Percentiles rank a stretch among this genome's conserved stretches.
These are phyloP conservation scores for Chloranthus sessilifolius DNA, from an alignment of 164 flowering plant species.

Conservation along the genomic window DNA sequence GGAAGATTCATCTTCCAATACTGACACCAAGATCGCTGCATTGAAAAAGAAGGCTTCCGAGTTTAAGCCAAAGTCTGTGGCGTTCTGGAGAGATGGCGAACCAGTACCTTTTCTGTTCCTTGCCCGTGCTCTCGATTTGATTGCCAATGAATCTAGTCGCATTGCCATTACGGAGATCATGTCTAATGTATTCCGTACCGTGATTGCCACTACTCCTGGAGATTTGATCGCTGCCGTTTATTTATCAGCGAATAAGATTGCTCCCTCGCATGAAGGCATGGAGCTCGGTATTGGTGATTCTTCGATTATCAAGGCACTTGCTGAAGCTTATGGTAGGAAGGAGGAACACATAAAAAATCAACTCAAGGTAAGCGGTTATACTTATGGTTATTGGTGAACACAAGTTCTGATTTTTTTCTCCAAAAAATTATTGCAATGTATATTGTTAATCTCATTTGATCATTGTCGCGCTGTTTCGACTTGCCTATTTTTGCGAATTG, in stretches of 20 bases:
- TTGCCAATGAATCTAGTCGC: constrained; percentile 67
- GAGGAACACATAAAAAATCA: constrained; percentile 65
- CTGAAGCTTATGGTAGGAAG: constrained; percentile 85
- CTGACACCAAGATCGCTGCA: constrained; percentile 29
- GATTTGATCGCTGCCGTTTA: constrained; percentile 70
- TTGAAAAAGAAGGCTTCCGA: constrained; percentile 62
- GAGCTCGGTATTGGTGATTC: constrained; percentile 98
- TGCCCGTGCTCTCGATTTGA: constrained; percentile 68
- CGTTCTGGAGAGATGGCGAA: constrained; percentile 71
- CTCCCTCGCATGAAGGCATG: constrained; percentile 84
- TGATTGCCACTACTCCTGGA: constrained; percentile 72
- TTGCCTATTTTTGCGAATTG: no score
- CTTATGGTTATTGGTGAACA: neutral
- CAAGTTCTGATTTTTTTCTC: no score
- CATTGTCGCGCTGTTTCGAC: no score
- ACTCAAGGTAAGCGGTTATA: constrained; percentile 41
- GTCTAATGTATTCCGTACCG: constrained; percentile 82
- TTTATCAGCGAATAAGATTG: constrained; percentile 73
- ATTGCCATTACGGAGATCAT: constrained; percentile 74
- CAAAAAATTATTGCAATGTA: no score
- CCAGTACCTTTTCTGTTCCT: constrained; percentile 78
- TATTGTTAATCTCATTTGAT: no score
- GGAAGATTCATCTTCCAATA: constrained; percentile 18
- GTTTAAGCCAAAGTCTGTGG: constrained; percentile 53
- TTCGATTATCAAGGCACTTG: constrained; percentile 71